A percentile compares a stretch with the other conserved stretches of the same genome.
phyloP scores from a whole-genome alignment of 257 asterid genomes.

The Haberlea rhodopensis region DNA sequence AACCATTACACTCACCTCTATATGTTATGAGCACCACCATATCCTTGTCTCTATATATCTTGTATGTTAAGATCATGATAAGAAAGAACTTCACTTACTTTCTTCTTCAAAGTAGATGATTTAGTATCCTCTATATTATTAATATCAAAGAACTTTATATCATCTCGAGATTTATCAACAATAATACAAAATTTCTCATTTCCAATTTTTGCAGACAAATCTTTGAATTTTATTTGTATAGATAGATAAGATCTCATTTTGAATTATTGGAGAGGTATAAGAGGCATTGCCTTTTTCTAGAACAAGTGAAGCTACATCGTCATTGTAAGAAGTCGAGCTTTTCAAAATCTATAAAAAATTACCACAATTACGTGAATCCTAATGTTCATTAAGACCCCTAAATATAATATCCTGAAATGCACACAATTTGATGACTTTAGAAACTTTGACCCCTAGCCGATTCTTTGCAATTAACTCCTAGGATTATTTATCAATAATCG shows the following conservation, averaged over 20 bases:
- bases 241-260: too few relatives aligned
- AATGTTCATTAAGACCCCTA: constrained; percentile 1
- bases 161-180: too few relatives aligned
- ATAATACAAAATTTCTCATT: too few relatives aligned
- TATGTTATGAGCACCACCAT: too few relatives aligned
- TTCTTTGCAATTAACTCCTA: neutral
- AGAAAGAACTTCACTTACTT: too few relatives aligned
- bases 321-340: too few relatives aligned
- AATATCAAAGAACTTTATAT: too few relatives aligned
- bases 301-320: neutral
- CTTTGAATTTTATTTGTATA: too few relatives aligned
- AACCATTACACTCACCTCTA: neutral
- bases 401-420: neutral
- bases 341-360: constrained; percentile 15
- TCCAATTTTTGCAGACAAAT: too few relatives aligned
- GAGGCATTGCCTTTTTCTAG: constrained; percentile 12
- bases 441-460: neutral
- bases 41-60: neutral
- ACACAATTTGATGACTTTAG: constrained; percentile 1
- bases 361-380: neutral
- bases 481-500: neutral
- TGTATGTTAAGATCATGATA: neutral
- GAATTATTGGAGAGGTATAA: constrained; percentile 2
- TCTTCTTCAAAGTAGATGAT: too few relatives aligned
- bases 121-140: too few relatives aligned